phyloP scores from a whole-genome alignment of 208 protist species.

The Endotrypanum monterogeii region DNA sequence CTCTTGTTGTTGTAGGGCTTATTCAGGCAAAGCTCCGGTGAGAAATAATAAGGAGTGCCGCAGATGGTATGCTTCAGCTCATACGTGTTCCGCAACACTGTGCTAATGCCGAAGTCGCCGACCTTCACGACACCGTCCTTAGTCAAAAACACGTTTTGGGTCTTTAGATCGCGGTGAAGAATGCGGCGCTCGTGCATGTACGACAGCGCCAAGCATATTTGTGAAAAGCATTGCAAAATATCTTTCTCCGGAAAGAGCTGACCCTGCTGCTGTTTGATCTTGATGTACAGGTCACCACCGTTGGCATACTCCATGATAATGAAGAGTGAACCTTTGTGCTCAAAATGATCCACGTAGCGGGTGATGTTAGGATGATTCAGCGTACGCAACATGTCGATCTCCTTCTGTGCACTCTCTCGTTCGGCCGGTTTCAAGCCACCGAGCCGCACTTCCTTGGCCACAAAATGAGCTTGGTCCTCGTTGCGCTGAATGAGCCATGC shows the following conservation, averaged over 20 bases:
- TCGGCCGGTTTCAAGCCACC: slow-evolving; percentile 78
- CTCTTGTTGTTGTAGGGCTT: slow-evolving; percentile 95
- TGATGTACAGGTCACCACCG: slow-evolving; percentile 85
- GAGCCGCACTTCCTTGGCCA: slow-evolving; percentile 89
- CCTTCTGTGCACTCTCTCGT: slow-evolving; percentile 81
- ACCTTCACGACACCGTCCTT: slow-evolving; percentile 87
- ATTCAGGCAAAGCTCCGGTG: slow-evolving; percentile 94
- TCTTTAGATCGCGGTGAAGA: slow-evolving; percentile 92
- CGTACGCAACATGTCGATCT: slow-evolving; percentile 88
- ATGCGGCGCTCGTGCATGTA: slow-evolving; percentile 90
- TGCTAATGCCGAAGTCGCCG: slow-evolving; percentile 94
- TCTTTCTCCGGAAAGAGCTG: slow-evolving; percentile 73
- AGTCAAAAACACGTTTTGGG: slow-evolving; percentile 90
- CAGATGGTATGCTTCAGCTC: slow-evolving; percentile 92
- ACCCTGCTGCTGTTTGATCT: slow-evolving; percentile 80
- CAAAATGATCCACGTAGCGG: slow-evolving; percentile 88
- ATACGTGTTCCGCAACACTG: slow-evolving; percentile 90
- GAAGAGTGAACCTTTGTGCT: slow-evolving; percentile 74
- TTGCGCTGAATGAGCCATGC: slow-evolving; percentile 89
- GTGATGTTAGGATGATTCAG: slow-evolving; percentile 93
- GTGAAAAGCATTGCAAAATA: slow-evolving; percentile 85
- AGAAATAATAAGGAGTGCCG: slow-evolving; percentile 97
- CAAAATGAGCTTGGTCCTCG: slow-evolving; percentile 78
- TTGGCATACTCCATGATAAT: slow-evolving; percentile 95
- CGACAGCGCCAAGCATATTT: slow-evolving; percentile 79